Base-by-base conservation (phyloP, 148 eudicot species). In the Silene latifolia region DNA sequence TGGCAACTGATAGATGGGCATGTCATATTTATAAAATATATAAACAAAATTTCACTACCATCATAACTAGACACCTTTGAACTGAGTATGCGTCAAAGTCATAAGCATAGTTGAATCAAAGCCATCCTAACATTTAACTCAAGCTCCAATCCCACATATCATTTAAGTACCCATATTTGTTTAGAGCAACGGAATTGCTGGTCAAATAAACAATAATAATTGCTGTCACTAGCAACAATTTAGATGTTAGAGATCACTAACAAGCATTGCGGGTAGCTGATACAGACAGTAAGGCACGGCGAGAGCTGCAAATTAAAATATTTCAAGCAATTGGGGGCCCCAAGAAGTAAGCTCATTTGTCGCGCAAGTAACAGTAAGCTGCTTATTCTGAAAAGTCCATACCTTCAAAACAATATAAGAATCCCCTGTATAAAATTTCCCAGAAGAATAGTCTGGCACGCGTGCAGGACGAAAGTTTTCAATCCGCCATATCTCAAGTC, bases 401-500 rank as follows among this genome's bases (percentile, higher is more conserved):
- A 92, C 98, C 95, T 94, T 88, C 69, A 94, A 79, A 68, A 94
- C 74, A 74, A 92, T 82, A 75, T 94, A 94, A 54, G 98, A 92
- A 69, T 90, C 97, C 72, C 96, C 96, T 0, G 89, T 82, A 76
- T 81, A 88, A 77, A 94, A 94, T 74, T 90, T 92, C n/a, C 98
- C 97, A 85, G 89, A 35, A 20, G 89, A 85, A 65, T 90, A 82
- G 69, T 83, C 82, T 32, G 89, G 82, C 25, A 92, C 86, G 19
- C 85, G 90, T 35, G 87, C 92, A 20, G 97, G 92, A 25, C 72
- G 85, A 68, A 89, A 85, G 77, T 86, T 92, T 75, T 90, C 98
- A 68, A 94, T 88, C 67, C 96, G 90, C 98, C 98, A 94, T 81
- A 94, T 90, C 83, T 94, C 98, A 76, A 88, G 81, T 59, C 97